Base-by-base conservation (phyloP, 2,329 filamentous ascomycete species). In the Aureobasidium namibiae region DNA sequence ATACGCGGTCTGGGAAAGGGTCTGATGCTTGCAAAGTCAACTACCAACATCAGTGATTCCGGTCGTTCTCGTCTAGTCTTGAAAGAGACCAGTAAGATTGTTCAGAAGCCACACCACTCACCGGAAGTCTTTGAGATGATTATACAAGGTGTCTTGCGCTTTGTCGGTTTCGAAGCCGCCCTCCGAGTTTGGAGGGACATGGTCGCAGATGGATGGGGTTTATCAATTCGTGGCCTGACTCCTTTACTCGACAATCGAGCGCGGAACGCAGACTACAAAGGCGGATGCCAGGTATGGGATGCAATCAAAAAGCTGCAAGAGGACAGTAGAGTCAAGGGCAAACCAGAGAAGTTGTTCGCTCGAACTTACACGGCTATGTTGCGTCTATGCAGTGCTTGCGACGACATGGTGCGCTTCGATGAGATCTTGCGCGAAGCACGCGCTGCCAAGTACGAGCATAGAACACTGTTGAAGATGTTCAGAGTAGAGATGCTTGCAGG, bases 131-230 rank as follows among this genome's bases (percentile, higher is more conserved):
- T 77, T 61, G 66, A 67, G 13, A 67, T 72, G 2, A 62, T 79
- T 16, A 72, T 78, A 36, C 64, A 65, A 49, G 76, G 76, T 16
- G 69, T 75, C 2, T 64, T 78, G 38, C 69, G 72, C 50, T 79
- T 79, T 61, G 69, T 71, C 26, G 76, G 76, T 14, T 75, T 78
- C 48, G 73, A 77, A 3, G 68, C 72, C 11, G 72, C 76, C 11
- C 63, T 78, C 9, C 66, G 72, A 1, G 68, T 76, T 14, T 77
- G 74, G 62, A 68, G 69, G 50, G 68, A 72, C 34, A 74, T 78
- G 71, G 71, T 73, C 16, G 61, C 66, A 7, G 72, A 78, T 49
- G 76, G 76, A 41, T 79, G 76, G 76, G 75, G 76, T 10, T 65
- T 78, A 9, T 72, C 74, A 56, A 67, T 74, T 39, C 63, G 64